Conservation (phyloP, 2,329 filamentous ascomycete species). For the Aspergillus awamori region DNA sequence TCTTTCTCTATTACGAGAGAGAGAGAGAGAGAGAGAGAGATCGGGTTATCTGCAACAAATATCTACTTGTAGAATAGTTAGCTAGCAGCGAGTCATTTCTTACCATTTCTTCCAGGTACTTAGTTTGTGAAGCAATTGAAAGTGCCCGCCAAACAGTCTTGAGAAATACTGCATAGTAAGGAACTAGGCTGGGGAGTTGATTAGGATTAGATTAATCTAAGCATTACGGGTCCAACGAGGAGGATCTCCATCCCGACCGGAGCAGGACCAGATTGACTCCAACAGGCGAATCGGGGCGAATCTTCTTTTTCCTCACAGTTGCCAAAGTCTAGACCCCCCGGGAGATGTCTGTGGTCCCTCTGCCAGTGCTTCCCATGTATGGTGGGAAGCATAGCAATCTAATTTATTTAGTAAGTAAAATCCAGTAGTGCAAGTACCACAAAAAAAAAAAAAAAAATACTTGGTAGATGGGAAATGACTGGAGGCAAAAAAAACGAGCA, state of each 20-base stretch:
- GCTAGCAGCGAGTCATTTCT: neutral
- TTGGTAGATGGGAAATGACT: neutral
- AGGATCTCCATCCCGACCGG: slow-evolving; percentile 3
- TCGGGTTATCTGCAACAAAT: too few relatives aligned
- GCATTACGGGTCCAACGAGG: neutral
- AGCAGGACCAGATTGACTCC: neutral
- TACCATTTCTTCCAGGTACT: neutral
- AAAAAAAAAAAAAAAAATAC: neutral
- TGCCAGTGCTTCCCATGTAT: too few relatives aligned
- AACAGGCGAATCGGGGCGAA: neutral
- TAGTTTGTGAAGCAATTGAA: neutral
- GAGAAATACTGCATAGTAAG: too few relatives aligned
- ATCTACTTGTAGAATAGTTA: neutral
- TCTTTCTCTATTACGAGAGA: too few relatives aligned
- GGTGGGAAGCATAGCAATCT: too few relatives aligned
- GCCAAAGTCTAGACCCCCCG: neutral
- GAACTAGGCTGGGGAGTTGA: too few relatives aligned
- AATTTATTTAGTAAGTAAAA: too few relatives aligned
- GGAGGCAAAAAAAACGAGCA: neutral
- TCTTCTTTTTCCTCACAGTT: too few relatives aligned
- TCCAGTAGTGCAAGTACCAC: too few relatives aligned
- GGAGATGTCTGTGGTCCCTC: neutral
- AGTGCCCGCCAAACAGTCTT: too few relatives aligned
- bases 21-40: too few relatives aligned
- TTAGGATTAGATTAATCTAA: too few relatives aligned